These are phyloP conservation scores for Kluyveromyces lactis DNA, from an alignment of 805 yeast genomes.

Conservation along the genomic window DNA sequence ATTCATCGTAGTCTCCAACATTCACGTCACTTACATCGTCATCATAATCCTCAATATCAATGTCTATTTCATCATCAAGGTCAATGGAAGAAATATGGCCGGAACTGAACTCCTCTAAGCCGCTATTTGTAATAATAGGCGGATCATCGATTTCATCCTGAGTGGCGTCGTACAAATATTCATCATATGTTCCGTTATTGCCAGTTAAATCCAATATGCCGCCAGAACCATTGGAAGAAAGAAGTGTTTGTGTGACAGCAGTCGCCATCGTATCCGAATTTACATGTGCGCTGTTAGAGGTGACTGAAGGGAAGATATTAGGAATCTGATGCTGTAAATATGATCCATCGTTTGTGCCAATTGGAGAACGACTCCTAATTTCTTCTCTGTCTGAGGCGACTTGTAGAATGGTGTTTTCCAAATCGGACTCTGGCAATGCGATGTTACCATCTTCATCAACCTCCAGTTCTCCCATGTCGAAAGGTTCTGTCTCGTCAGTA, in stretches of 20 bases:
- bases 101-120: neutral
- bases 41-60: slow-evolving; percentile 8
- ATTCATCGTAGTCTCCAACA: slow-evolving; percentile 23
- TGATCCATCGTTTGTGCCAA: neutral
- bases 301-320: neutral
- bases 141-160: slow-evolving; percentile 3
- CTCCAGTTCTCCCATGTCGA: slow-evolving; percentile 11
- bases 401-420: neutral
- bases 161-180: slow-evolving; percentile 6
- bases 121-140: neutral
- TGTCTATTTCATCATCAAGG: slow-evolving; percentile 7
- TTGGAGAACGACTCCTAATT: too few relatives aligned
- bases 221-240: slow-evolving; percentile 1
- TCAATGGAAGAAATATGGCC: neutral
- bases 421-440: slow-evolving; percentile 6
- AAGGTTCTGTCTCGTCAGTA: slow-evolving; percentile 14
- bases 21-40: slow-evolving; percentile 21
- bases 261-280: neutral
- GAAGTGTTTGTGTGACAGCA: slow-evolving; percentile 5
- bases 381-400: neutral
- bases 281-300: neutral
- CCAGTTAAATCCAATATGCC: slow-evolving; percentile 3
- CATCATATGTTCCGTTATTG: slow-evolving; percentile 7
- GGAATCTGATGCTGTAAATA: neutral
- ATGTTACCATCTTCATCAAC: slow-evolving; percentile 19